Evolutionary conservation across 805 yeast species (phyloP), one percentile per base, ranked within the genome.

Genomic region (Pichia heedii): DNA sequence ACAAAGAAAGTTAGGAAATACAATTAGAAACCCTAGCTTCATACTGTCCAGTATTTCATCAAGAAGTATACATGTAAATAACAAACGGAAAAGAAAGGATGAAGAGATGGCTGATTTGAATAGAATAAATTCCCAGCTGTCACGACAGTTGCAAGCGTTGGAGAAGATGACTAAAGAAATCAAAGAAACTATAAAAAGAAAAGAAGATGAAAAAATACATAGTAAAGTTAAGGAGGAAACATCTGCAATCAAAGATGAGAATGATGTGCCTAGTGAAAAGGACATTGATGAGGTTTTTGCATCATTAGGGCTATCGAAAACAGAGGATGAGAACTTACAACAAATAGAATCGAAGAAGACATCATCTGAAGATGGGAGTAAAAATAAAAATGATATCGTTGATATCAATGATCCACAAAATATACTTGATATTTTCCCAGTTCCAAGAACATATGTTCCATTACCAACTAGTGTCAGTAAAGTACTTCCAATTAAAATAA

Each of bases 401-500:
- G 45, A 13, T 13, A 21, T 18, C 13, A 19, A 26, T 24, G 10
- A 11, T 12, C 16, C 4, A 11, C 32, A 30, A 21, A 33, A 30
- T 8, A n/a, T 44, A 11, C 30, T 37, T 22, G 22, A 16, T 10
- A 41, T 61, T 4, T 59, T 62, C 33, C 65, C 66, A 3, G 22
- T 42, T 11, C 54, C 55, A 2, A 49, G 49, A 29, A 54, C 63
- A 1, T 51, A 52, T 38, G 44, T 48, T 3, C 33, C 55, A 2
- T 44, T 75, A 4, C 79, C 81, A 0, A 40, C 44, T 1, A 40
- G 60, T 0, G 58, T 76, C 11, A 41, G 56, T 12, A 62, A 61
- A 4, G 60, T 61, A 29, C 50, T 76, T 9, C 50, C 52, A 22
- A 72, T 71, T 0, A 62, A 68, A 13, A 58, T 74, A 0, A 51